Evolutionary conservation across 1,284 basidiomycete species (phyloP).

Genomic region (Sutorius eximius): DNA sequence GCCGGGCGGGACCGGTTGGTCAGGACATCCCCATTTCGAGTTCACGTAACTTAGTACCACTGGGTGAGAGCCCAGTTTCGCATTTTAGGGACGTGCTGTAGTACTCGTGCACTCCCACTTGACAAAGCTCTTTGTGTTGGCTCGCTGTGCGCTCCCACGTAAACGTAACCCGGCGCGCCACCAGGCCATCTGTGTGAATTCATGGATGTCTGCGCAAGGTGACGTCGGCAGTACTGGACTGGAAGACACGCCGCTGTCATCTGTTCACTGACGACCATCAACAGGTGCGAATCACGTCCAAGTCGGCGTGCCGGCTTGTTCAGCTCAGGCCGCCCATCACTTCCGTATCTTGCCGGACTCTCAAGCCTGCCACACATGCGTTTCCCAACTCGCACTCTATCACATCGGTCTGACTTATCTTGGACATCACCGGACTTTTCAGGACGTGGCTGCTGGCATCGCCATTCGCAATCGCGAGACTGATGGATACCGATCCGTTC

Average conservation of each 20-base stretch:
- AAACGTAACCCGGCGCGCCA: neutral
- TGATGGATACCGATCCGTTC: neutral
- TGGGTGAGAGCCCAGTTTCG: conserved; percentile 4
- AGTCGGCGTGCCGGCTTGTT: neutral
- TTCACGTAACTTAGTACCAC: neutral
- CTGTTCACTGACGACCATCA: conserved; percentile 1
- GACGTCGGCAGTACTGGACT: conserved; percentile 2
- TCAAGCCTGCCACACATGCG: neutral
- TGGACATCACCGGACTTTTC: neutral
- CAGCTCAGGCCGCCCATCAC: neutral
- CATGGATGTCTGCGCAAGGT: neutral
- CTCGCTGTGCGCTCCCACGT: conserved; percentile 3
- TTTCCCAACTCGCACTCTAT: neutral
- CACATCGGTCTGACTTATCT: neutral
- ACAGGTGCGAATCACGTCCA: neutral
- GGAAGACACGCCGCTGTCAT: neutral
- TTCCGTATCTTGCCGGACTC: neutral
- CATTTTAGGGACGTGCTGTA: neutral
- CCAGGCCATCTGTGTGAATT: conserved; percentile 1
- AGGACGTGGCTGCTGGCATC: neutral
- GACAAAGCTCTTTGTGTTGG: neutral
- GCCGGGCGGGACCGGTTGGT: neutral
- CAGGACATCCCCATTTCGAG: neutral
- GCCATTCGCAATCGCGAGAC: neutral
- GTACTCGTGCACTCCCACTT: neutral